Conservation (phyloP, 305 asterid genomes). For the Plantago rigida region DNA sequence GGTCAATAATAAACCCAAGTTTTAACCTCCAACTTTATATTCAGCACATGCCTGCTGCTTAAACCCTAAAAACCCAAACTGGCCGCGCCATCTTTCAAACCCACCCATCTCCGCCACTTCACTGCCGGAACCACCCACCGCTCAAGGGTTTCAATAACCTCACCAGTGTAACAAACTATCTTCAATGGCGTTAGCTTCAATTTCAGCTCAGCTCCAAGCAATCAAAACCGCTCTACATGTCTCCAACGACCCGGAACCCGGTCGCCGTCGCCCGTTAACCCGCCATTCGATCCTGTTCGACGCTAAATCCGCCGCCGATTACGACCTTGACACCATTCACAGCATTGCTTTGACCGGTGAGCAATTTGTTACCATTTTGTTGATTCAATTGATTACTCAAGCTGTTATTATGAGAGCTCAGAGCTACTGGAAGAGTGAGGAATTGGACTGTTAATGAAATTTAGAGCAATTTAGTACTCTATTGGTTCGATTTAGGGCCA, state of each 20-base stretch:
- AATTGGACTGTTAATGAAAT: too few relatives aligned
- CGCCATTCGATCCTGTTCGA: conserved; percentile 71
- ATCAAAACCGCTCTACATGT: conserved; percentile 43
- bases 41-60: too few relatives aligned
- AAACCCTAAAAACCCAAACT: not conserved
- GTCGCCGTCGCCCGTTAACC: conserved; percentile 55
- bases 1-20: not conserved
- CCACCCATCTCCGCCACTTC: not conserved
- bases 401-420: not conserved
- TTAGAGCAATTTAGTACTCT: too few relatives aligned
- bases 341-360: conserved; percentile 51
- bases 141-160: not conserved
- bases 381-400: not conserved
- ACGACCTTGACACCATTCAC: conserved; percentile 55
- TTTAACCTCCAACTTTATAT: too few relatives aligned
- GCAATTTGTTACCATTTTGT: not conserved
- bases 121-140: not conserved
- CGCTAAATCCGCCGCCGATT: conserved; percentile 75
- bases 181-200: conserved; percentile 51
- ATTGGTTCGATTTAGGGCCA: too few relatives aligned
- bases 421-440: too few relatives aligned
- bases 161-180: not conserved
- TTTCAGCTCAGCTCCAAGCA: conserved; percentile 63
- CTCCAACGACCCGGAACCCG: conserved; percentile 51
- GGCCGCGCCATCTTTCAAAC: not conserved